phyloP scores from a whole-genome alignment of 352 stramenopile species.

The Phytophthora sojae region DNA sequence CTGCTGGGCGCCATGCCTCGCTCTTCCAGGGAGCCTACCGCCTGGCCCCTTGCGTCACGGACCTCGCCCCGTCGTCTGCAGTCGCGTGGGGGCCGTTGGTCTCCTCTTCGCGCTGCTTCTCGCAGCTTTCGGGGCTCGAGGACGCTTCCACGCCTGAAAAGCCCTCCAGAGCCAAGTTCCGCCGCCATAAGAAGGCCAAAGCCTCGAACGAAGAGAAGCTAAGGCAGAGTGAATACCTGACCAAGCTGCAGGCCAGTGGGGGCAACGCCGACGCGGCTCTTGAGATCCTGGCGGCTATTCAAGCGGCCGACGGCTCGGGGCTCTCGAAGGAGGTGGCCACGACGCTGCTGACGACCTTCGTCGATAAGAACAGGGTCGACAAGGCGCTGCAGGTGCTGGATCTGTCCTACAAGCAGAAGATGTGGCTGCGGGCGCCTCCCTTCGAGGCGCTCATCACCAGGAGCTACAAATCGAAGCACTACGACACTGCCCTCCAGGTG shows the following conservation, averaged over 20 bases:
- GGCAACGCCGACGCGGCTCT: slow-evolving; percentile 34
- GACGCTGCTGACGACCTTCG: slow-evolving; percentile 54
- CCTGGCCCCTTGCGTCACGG: too few relatives aligned
- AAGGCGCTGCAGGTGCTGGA: slow-evolving; percentile 61
- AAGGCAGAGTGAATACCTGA: slow-evolving; percentile 1
- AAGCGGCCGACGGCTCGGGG: slow-evolving; percentile 29
- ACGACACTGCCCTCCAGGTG: slow-evolving; percentile 58
- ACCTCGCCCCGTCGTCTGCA: background rate
- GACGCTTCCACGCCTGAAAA: background rate
- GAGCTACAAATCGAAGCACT: slow-evolving; percentile 68
- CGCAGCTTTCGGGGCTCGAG: slow-evolving; percentile 6
- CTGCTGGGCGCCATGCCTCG: background rate
- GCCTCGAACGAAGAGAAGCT: background rate
- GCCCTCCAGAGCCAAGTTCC: background rate
- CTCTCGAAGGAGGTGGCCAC: slow-evolving; percentile 55
- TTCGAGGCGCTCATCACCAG: slow-evolving; percentile 66
- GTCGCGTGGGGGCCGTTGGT: background rate
- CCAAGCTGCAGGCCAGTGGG: background rate
- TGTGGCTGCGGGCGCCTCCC: slow-evolving; percentile 56
- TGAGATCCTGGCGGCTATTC: slow-evolving; percentile 50
- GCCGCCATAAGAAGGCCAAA: background rate
- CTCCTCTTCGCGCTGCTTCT: slow-evolving; percentile 10
- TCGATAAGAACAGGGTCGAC: slow-evolving; percentile 33
- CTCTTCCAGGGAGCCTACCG: background rate
- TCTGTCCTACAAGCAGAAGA: slow-evolving; percentile 52